These are phyloP conservation scores for Colletotrichum sojae DNA, from an alignment of 2,329 filamentous ascomycete species.

Conservation along the genomic window DNA sequence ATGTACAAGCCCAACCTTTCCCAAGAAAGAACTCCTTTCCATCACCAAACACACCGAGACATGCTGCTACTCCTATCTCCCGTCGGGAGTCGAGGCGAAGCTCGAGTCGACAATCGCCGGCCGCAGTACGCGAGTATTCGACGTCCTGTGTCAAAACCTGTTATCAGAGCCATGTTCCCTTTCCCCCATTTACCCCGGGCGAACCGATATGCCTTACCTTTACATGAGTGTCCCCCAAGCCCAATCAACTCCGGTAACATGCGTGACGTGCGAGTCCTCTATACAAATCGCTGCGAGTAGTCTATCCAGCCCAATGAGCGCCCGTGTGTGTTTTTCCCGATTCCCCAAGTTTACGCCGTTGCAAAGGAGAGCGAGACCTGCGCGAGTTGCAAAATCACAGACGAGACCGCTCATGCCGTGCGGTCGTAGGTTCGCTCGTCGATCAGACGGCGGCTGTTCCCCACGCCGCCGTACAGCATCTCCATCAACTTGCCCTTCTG, in stretches of 20 bases:
- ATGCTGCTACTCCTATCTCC: too few species aligned
- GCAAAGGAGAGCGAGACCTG: neutral
- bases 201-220: conserved; percentile 1
- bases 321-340: neutral
- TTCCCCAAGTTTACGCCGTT: neutral
- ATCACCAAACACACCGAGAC: too few species aligned
- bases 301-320: neutral
- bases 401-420: conserved; percentile 12
- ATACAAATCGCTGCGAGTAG: neutral
- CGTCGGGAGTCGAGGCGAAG: too few species aligned
- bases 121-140: neutral
- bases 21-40: too few species aligned
- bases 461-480: conserved; percentile 75
- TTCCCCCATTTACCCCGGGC: neutral
- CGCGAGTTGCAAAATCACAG: neutral
- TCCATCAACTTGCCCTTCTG: conserved; percentile 90
- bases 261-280: neutral
- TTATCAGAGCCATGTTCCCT: neutral
- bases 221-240: neutral
- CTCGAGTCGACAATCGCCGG: neutral
- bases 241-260: neutral
- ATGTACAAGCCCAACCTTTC: too few species aligned
- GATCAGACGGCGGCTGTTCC: conserved; percentile 50
- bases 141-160: neutral
- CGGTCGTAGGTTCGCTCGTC: conserved; percentile 45